A percentile compares a stretch with the other conserved stretches of the same genome.
phyloP scores from a whole-genome alignment of 2,329 filamentous ascomycete genomes.

The Hymenotorrendiella dingleyae region DNA sequence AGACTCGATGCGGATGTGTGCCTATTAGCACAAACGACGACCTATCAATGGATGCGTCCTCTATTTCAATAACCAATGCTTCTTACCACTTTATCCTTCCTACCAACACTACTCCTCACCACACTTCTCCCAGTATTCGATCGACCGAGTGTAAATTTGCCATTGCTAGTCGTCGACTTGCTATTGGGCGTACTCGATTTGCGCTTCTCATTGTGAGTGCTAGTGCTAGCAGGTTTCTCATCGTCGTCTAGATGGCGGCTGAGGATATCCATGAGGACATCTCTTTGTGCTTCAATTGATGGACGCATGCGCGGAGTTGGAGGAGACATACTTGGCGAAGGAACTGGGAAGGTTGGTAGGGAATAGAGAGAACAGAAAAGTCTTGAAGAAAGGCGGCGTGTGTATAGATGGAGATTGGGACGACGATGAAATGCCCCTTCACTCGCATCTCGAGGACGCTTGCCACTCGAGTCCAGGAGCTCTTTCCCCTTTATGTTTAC shows the following conservation, averaged over 20 bases:
- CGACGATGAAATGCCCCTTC: no score
- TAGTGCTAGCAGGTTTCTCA: neutral
- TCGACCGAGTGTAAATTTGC: no score
- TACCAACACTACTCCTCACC: neutral
- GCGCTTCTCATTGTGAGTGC: neutral
- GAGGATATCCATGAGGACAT: constrained; percentile 9
- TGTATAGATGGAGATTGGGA: no score
- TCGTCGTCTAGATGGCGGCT: constrained; percentile 5
- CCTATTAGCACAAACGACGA: no score
- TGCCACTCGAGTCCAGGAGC: no score
- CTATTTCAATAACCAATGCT: no score
- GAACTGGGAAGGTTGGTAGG: neutral
- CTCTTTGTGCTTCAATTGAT: constrained; percentile 1
- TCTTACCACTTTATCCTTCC: constrained; percentile 3
- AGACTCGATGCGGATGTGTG: constrained; percentile 3
- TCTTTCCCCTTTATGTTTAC: no score
- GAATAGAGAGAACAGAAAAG: no score
- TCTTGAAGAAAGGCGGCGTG: no score
- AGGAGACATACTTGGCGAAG: neutral
- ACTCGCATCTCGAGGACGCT: no score
- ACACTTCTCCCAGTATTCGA: neutral
- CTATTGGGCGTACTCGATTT: neutral
- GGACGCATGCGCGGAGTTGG: no score
- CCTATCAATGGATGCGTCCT: no score
- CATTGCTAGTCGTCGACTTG: neutral